Evolutionary conservation across 2,329 filamentous ascomycete species (phyloP).

Genomic region (Trichoderma sp.): DNA sequence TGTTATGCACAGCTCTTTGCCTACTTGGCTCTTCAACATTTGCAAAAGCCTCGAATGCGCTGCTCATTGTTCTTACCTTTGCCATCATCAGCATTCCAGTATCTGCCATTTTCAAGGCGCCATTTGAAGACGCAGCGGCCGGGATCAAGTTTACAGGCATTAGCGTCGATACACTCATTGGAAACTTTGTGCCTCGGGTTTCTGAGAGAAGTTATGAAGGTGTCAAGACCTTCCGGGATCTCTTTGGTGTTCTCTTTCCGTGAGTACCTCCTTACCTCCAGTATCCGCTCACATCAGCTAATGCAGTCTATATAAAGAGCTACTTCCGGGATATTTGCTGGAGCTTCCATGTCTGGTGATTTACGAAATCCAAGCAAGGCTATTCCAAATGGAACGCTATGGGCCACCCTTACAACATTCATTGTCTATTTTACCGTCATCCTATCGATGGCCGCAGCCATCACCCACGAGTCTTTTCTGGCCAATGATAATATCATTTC

Average conservation of each 20-base stretch:
- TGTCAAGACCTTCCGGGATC: constrained; percentile 69
- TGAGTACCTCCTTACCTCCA: constrained; percentile 25
- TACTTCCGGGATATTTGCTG: constrained; percentile 60
- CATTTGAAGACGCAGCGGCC: constrained; percentile 62
- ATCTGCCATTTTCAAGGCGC: constrained; percentile 66
- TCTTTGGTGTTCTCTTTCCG: constrained; percentile 86
- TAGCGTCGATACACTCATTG: constrained; percentile 65
- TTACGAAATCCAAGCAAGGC: constrained; percentile 77
- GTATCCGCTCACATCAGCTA: constrained; percentile 22
- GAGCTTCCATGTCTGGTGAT: constrained; percentile 89
- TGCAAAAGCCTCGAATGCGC: constrained; percentile 73
- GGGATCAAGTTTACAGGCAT: constrained; percentile 76
- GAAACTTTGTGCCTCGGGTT: constrained; percentile 72
- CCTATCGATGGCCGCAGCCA: constrained; percentile 72
- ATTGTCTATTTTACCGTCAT: constrained; percentile 74
- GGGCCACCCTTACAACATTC: constrained; percentile 74
- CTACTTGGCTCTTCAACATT: constrained; percentile 79
- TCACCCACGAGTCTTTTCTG: constrained; percentile 71
- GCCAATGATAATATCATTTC: constrained; percentile 77
- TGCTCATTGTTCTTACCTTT: constrained; percentile 68
- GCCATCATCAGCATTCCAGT: constrained; percentile 79
- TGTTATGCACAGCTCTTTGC: constrained; percentile 72
- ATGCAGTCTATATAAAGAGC: constrained; percentile 33
- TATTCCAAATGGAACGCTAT: constrained; percentile 81
- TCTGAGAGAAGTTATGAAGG: constrained; percentile 61